Evolutionary conservation across 148 eudicot species (phyloP).

Genomic region (Tetragonia tetragonoides): DNA sequence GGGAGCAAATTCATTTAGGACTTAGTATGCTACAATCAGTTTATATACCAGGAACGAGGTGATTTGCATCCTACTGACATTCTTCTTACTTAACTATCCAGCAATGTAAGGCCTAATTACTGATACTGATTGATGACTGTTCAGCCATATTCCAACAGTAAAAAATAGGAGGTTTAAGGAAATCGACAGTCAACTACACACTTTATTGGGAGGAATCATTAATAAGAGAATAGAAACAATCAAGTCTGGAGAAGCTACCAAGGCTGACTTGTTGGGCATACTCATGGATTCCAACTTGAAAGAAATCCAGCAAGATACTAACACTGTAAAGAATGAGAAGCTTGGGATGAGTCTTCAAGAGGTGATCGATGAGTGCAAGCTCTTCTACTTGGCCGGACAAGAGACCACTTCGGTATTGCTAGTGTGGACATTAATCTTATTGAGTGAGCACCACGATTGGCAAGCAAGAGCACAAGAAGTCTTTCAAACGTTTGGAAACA

Average conservation of each 20-base stretch:
- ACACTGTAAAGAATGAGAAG: constrained; percentile 1
- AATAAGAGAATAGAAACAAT: constrained; percentile 20
- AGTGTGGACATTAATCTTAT: constrained; percentile 30
- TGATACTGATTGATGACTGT: not conserved
- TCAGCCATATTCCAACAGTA: constrained; percentile 27
- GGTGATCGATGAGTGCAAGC: constrained; percentile 29
- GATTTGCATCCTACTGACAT: not conserved
- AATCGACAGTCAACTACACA: constrained; percentile 15
- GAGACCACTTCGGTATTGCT: constrained; percentile 31
- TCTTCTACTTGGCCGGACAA: constrained; percentile 32
- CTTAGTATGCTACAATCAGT: constrained; percentile 16
- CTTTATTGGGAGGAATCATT: constrained; percentile 12
- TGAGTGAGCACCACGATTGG: constrained; percentile 35
- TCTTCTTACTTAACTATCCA: too few species aligned
- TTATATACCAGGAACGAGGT: constrained; percentile 23
- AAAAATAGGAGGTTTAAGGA: constrained; percentile 21
- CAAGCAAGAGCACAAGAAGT: constrained; percentile 34
- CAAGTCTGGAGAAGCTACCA: constrained; percentile 14
- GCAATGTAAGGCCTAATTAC: not conserved
- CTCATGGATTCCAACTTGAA: constrained; percentile 27
- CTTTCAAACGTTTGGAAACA: constrained; percentile 14
- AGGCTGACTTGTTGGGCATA: constrained; percentile 29
- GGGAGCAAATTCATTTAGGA: constrained; percentile 17
- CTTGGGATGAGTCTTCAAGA: constrained; percentile 28
- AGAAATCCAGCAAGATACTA: constrained; percentile 12